Evolutionary conservation across 1,139 yeast species (phyloP).

Genomic region (Geotrichum citri-aurantii): DNA sequence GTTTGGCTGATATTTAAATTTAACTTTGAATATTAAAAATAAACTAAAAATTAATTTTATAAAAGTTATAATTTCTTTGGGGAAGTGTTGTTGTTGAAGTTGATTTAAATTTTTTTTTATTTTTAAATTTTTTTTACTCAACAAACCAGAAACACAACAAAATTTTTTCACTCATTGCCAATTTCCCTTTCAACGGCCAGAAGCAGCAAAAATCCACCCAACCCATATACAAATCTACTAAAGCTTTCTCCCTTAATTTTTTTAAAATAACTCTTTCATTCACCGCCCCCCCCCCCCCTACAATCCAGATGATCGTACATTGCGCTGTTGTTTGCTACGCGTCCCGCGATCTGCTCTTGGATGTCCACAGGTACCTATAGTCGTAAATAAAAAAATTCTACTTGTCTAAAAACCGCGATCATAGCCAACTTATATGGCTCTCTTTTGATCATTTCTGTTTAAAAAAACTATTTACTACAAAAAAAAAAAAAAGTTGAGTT

Average conservation of each 20-base stretch:
- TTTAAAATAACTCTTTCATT: background rate
- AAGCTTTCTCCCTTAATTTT: background rate
- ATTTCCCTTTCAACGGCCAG: background rate
- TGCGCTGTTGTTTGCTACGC: background rate
- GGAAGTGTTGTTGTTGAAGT: background rate
- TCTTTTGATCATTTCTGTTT: too few species aligned
- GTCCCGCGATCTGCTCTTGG: background rate
- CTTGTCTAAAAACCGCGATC: too few species aligned
- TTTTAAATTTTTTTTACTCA: background rate
- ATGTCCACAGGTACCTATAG: background rate
- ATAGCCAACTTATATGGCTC: too few species aligned
- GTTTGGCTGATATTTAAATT: too few species aligned
- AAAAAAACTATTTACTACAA: too few species aligned
- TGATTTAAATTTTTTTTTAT: background rate
- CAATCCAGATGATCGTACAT: background rate
- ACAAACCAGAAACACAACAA: background rate
- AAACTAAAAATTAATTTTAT: background rate
- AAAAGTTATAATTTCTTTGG: background rate
- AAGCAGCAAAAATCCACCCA: too few species aligned
- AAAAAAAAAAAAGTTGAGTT: background rate
- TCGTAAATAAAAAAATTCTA: background rate
- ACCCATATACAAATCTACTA: too few species aligned
- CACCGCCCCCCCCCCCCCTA: too few species aligned
- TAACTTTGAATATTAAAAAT: too few species aligned
- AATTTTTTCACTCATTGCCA: background rate